These are phyloP conservation scores for Xylariaceae sp. DNA, from an alignment of 2,329 filamentous ascomycete species.

Conservation along the genomic window DNA sequence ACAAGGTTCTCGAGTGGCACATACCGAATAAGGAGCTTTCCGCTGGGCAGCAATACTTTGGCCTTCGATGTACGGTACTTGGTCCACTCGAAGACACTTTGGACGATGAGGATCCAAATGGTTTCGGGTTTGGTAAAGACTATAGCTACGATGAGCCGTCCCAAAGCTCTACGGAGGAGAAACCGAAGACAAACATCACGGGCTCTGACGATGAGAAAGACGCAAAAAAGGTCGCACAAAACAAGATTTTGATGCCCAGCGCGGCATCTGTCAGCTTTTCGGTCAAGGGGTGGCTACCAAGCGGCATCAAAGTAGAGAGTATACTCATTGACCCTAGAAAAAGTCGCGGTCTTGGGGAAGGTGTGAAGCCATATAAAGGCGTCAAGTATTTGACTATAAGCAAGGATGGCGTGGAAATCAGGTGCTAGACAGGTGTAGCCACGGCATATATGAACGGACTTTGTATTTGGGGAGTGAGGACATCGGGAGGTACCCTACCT, in stretches of 20 bases:
- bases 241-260: constrained; percentile 74
- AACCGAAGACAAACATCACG: constrained; percentile 26
- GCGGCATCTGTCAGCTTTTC: constrained; percentile 71
- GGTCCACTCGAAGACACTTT: constrained; percentile 54
- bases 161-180: constrained; percentile 38
- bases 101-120: constrained; percentile 42
- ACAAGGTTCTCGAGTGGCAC: constrained; percentile 74
- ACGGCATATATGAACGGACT: constrained; percentile 1
- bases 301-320: constrained; percentile 64
- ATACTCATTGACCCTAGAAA: constrained; percentile 69
- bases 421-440: constrained; percentile 42
- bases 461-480: constrained; percentile 9
- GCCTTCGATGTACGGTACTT: constrained; percentile 74
- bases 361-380: constrained; percentile 92
- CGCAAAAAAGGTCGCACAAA: constrained; percentile 57
- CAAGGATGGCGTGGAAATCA: constrained; percentile 59
- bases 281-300: constrained; percentile 65
- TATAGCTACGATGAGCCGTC: constrained; percentile 55
- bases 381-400: constrained; percentile 91
- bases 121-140: constrained; percentile 47
- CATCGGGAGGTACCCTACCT: too few relatives aligned
- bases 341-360: constrained; percentile 79
- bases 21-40: constrained; percentile 74
- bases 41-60: constrained; percentile 62
- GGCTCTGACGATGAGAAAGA: constrained; percentile 43